phyloP scores from a whole-genome alignment of 768 basidiomycete genomes.

The Lactarius deliciosus region DNA sequence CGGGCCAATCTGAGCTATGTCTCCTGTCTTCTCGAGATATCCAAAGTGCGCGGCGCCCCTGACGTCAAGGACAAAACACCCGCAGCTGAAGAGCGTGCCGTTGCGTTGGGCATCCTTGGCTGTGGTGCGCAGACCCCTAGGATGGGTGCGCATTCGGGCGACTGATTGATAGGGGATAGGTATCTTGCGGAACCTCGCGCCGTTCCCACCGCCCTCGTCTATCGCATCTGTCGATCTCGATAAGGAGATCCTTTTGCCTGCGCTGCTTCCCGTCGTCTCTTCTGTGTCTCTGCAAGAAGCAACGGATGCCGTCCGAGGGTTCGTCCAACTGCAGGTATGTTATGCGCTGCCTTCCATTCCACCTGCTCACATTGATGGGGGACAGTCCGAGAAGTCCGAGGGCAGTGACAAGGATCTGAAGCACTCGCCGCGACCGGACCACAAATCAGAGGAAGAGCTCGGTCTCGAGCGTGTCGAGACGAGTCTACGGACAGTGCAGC shows the following conservation, averaged over 20 bases:
- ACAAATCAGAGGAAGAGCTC: conserved; percentile 64
- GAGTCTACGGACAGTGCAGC: conserved; percentile 67
- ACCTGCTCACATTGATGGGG: neutral
- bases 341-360: conserved; percentile 12
- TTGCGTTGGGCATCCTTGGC: conserved; percentile 63
- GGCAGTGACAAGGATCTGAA: conserved; percentile 29
- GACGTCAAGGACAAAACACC: conserved; percentile 42
- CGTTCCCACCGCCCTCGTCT: conserved; percentile 66
- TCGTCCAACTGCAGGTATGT: conserved; percentile 53
- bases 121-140: conserved; percentile 48
- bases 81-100: conserved; percentile 49
- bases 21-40: conserved; percentile 64
- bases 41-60: conserved; percentile 39
- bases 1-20: conserved; percentile 59
- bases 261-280: conserved; percentile 64
- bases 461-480: conserved; percentile 74
- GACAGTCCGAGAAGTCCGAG: conserved; percentile 55
- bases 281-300: conserved; percentile 55
- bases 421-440: conserved; percentile 52
- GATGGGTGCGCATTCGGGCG: neutral
- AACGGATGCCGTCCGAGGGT: conserved; percentile 49
- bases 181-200: conserved; percentile 72
- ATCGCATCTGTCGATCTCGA: conserved; percentile 66
- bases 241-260: conserved; percentile 67
- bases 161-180: conserved; percentile 43